These are phyloP conservation scores for Phytomonas francai DNA, from an alignment of 208 protist genomes.

Conservation along the genomic window DNA sequence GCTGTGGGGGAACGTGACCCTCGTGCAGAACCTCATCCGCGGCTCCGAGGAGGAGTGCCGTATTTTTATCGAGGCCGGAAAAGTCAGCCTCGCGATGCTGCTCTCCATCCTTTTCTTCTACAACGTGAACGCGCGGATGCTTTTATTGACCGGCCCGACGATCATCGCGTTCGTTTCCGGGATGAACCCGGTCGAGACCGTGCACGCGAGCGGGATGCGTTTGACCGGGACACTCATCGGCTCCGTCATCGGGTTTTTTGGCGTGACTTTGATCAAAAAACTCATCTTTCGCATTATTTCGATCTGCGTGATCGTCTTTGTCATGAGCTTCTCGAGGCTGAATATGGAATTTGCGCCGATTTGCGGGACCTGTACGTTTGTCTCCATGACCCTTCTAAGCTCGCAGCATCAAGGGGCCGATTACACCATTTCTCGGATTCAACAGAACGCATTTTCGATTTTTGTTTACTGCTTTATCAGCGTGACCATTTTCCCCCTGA, in stretches of 20 bases:
- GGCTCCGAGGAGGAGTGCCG: constrained; percentile 34
- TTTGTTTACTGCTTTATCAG: constrained; percentile 76
- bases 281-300: constrained; percentile 33
- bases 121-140: constrained; percentile 39
- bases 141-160: constrained; percentile 58
- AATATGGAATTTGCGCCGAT: constrained; percentile 43
- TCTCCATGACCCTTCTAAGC: constrained; percentile 44
- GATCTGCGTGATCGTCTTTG: constrained; percentile 59
- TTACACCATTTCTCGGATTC: constrained; percentile 56
- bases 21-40: constrained; percentile 24
- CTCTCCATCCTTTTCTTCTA: constrained; percentile 72
- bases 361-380: constrained; percentile 69
- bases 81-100: constrained; percentile 71
- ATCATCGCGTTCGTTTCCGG: constrained; percentile 78
- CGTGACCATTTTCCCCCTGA: constrained; percentile 55
- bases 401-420: constrained; percentile 23
- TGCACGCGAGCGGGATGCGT: constrained; percentile 47
- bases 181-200: constrained; percentile 61
- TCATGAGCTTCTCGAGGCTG: constrained; percentile 63
- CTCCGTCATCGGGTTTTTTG: constrained; percentile 67
- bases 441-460: constrained; percentile 80
- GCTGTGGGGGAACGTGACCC: constrained; percentile 32
- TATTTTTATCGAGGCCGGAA: constrained; percentile 62
- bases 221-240: constrained; percentile 64
- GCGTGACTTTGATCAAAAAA: constrained; percentile 37